Evolutionary conservation across 768 basidiomycete genomes (phyloP).

Genomic region (Trametes gibbosa): DNA sequence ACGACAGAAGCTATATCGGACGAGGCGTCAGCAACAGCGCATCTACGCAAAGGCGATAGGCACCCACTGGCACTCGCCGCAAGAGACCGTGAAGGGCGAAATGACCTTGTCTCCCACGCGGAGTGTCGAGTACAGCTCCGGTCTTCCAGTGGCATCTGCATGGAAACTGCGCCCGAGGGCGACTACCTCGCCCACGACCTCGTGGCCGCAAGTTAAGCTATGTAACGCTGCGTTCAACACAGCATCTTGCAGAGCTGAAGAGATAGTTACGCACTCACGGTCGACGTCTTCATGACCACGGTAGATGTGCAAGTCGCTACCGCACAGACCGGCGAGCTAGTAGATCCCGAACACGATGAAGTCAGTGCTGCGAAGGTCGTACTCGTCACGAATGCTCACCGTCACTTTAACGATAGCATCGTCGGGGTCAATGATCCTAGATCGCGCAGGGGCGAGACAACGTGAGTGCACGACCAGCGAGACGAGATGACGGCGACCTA

Average conservation of each 20-base stretch:
- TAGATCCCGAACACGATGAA: neutral
- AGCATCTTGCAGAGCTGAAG: neutral
- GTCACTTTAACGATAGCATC: conserved; percentile 77
- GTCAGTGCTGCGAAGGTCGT: neutral
- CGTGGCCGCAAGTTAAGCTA: conserved; percentile 72
- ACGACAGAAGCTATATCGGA: conserved; percentile 55
- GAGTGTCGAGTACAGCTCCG: conserved; percentile 59
- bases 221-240: neutral
- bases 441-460: neutral
- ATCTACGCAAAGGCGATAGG: neutral
- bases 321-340: conserved; percentile 69
- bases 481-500: conserved; percentile 25
- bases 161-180: conserved; percentile 62
- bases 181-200: conserved; percentile 72
- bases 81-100: conserved; percentile 78
- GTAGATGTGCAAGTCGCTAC: conserved; percentile 75
- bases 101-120: conserved; percentile 75
- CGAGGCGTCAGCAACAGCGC: neutral
- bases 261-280: conserved; percentile 43
- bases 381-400: conserved; percentile 30
- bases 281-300: conserved; percentile 56
- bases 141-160: conserved; percentile 43
- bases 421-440: conserved; percentile 67
- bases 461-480: neutral
- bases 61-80: conserved; percentile 83